Evolutionary conservation across 805 yeast genomes (phyloP), one percentile per base, ranked within the genome.

Genomic region (Suhomyces sp.): DNA sequence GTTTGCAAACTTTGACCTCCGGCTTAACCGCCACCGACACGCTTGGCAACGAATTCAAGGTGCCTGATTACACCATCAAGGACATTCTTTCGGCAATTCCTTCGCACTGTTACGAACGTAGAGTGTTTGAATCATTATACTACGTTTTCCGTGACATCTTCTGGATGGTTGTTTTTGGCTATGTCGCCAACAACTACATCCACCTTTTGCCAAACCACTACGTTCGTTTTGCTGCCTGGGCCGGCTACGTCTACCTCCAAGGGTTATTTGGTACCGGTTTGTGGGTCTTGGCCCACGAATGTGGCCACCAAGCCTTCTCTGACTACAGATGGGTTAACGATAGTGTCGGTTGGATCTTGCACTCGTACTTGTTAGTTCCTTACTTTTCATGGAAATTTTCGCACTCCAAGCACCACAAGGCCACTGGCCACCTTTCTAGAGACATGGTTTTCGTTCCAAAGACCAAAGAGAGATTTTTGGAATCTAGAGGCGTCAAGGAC

Each of bases 221-320:
- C 44, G 47, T 66, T 12, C 72, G 83, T 61, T 73, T 73, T 52
- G 69, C 66, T 0, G 65, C 74, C 6, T 80, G 79, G 81, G 57
- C 60, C 49, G 61, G 69, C 24, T 71, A 76, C 56, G 65, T 77
- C 43, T 69, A 65, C 57, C 53, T 63, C 53, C 67, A 73, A 56
- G 80, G 84, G 50, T 68, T 80, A 52, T 75, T 80, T 57, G 82
- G 83, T 6, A 76, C 80, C 51, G 86, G 87, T 43, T 64, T 81
- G 48, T 82, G 86, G 86, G 79, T 82, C 55, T 65, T 82, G 63
- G 85, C 84, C 45, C 86, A 81, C 63, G 85, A 81, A 67, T 82
- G 86, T 72, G 86, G 86, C 41, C 87, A 82, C 63, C 79, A 77
- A 48, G 86, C 86, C 17, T 82, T 82, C 62, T 76, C 82, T 37